Percentiles rank a stretch among this genome's conserved stretches.
phyloP scores from a whole-genome alignment of 1,284 basidiomycete genomes.

The Moniliophthora roreri region DNA sequence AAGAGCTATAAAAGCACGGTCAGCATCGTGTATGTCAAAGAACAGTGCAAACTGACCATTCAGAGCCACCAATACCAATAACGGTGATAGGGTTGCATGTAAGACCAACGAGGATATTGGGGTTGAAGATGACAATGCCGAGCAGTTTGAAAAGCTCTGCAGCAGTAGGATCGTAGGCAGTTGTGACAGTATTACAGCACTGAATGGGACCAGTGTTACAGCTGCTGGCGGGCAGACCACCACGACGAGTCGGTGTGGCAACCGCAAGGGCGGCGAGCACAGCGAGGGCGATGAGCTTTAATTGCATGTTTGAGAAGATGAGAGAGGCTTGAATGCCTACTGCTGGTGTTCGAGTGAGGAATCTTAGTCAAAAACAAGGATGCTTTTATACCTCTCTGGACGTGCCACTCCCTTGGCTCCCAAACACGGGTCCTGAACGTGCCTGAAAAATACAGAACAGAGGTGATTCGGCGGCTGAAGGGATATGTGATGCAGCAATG shows the following conservation, averaged over 20 bases:
- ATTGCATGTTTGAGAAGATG: constrained; percentile 4
- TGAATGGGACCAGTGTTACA: constrained; percentile 16
- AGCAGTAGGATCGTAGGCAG: constrained; percentile 4
- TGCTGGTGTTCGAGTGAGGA: constrained; percentile 10
- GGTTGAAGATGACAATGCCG: constrained; percentile 15
- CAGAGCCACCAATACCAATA: constrained; percentile 8
- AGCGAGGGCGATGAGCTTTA: constrained; percentile 8
- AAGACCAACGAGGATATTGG: constrained; percentile 17
- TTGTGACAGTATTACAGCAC: constrained; percentile 23
- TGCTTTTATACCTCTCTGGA: constrained; percentile 4
- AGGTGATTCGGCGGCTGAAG: too few species aligned
- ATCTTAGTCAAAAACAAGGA: not conserved
- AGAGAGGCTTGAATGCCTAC: constrained; percentile 6
- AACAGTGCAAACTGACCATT: too few species aligned
- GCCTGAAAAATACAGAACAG: too few species aligned
- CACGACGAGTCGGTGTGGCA: constrained; percentile 9
- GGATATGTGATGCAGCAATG: too few species aligned
- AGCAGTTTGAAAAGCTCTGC: constrained; percentile 22
- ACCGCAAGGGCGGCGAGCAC: constrained; percentile 17
- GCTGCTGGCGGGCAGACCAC: not conserved
- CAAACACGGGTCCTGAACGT: too few species aligned
- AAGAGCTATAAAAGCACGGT: constrained; percentile 18
- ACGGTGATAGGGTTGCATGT: constrained; percentile 22
- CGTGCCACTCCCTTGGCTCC: too few species aligned
- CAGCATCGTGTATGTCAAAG: not conserved